A percentile compares a stretch with the other conserved stretches of the same genome.
Evolutionary conservation across 441 rosid species (phyloP).

Genomic region (Gossypium trilobum): DNA sequence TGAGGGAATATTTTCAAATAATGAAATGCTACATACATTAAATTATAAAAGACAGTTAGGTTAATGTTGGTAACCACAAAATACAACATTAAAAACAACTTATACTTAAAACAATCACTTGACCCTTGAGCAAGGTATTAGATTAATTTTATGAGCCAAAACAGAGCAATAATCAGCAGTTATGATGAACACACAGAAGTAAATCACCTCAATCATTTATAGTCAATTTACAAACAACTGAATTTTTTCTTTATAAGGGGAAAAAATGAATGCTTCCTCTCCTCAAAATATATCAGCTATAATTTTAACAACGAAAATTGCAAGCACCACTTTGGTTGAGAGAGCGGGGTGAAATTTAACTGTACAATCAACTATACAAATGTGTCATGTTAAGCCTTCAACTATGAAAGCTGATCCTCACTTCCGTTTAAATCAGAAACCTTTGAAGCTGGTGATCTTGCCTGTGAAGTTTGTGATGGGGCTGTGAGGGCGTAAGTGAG

Average conservation of each 20-base stretch:
- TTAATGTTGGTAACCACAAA: not conserved
- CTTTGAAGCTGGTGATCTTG: conserved; percentile 26
- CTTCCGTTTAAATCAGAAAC: conserved; percentile 31
- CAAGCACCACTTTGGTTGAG: not conserved
- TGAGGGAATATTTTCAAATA: not conserved
- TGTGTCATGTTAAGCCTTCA: not conserved
- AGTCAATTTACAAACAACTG: not conserved
- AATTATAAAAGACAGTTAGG: not conserved
- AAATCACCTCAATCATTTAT: not conserved
- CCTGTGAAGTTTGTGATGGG: conserved; percentile 47
- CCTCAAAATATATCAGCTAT: not conserved
- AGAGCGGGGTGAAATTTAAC: conserved; percentile 8
- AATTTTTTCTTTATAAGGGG: not conserved
- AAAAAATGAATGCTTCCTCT: not conserved
- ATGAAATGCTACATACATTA: not conserved
- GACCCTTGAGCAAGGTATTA: not conserved
- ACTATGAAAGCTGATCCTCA: conserved; percentile 23
- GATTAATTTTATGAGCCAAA: not conserved
- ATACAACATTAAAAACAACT: too few relatives aligned
- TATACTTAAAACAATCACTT: too few relatives aligned
- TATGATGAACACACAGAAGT: not conserved
- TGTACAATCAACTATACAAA: conserved; percentile 36
- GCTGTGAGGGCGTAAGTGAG: conserved; percentile 78
- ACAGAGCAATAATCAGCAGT: not conserved
- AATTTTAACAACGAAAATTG: not conserved